Conservation (phyloP, 768 basidiomycete genomes). For the Psilocybe cubensis region DNA sequence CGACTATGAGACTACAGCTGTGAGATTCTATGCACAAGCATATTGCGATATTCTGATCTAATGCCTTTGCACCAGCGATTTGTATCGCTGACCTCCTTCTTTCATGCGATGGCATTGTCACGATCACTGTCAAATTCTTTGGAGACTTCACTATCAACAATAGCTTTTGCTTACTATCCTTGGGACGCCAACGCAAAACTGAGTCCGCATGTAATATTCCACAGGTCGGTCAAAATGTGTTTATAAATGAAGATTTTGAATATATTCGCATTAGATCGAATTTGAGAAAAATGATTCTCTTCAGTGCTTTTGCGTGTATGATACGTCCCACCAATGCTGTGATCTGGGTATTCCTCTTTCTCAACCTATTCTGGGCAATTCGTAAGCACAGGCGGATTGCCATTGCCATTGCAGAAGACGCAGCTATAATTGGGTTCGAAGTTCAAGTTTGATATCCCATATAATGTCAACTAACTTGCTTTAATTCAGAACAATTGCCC, state of each 20-base stretch:
- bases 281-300: slow-evolving; percentile 41
- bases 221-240: slow-evolving; percentile 30
- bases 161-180: slow-evolving; percentile 80
- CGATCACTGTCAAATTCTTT: slow-evolving; percentile 92
- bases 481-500: slow-evolving; percentile 26
- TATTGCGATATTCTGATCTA: background rate
- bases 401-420: slow-evolving; percentile 40
- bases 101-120: slow-evolving; percentile 82
- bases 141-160: slow-evolving; percentile 83
- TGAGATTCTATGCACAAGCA: slow-evolving; percentile 44
- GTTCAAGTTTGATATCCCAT: background rate
- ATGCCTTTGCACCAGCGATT: slow-evolving; percentile 56
- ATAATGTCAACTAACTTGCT: background rate
- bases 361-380: slow-evolving; percentile 57
- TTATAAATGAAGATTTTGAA: background rate
- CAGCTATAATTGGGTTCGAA: slow-evolving; percentile 48
- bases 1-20: slow-evolving; percentile 61
- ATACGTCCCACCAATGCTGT: slow-evolving; percentile 89
- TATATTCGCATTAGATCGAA: slow-evolving; percentile 29
- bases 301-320: slow-evolving; percentile 80
- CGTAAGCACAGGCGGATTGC: slow-evolving; percentile 36
- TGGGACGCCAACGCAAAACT: slow-evolving; percentile 53
- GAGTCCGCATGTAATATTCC: slow-evolving; percentile 41
- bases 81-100: slow-evolving; percentile 84
- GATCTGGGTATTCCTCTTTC: slow-evolving; percentile 79